Conservation (phyloP, 2,329 filamentous ascomycete genomes). For the Biscogniauxia sp. region DNA sequence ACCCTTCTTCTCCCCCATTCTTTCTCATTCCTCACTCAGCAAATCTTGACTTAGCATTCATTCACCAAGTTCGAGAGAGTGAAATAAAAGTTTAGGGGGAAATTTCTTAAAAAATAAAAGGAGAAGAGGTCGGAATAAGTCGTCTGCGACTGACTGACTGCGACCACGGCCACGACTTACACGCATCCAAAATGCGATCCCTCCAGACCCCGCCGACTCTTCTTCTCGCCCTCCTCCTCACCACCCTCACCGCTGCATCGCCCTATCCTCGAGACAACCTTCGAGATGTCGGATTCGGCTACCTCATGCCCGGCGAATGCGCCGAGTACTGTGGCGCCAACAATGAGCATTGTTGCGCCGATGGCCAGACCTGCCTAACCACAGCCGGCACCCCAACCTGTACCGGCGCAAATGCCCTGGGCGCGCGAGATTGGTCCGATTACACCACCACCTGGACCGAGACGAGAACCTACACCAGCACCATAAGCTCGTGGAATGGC, state of each 20-base stretch:
- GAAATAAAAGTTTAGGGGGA: constrained; percentile 8
- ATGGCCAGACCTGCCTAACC: constrained; percentile 51
- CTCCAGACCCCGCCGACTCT: constrained; percentile 27
- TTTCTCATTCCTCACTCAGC: constrained; percentile 7
- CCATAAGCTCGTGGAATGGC: constrained; percentile 49
- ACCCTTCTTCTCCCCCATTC: not conserved
- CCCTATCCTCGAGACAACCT: constrained; percentile 52
- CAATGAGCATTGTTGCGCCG: constrained; percentile 54
- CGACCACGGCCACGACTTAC: constrained; percentile 9
- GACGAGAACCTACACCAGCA: constrained; percentile 60
- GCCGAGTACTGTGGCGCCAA: constrained; percentile 52
- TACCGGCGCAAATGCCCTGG: constrained; percentile 31
- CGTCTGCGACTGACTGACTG: constrained; percentile 6
- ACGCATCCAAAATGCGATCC: constrained; percentile 35
- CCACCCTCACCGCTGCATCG: constrained; percentile 38
- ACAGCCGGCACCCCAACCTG: constrained; percentile 50
- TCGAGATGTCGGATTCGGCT: constrained; percentile 48
- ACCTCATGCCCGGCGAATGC: constrained; percentile 50
- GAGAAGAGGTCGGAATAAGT: not conserved
- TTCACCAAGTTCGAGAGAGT: constrained; percentile 5
- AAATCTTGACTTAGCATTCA: constrained; percentile 6
- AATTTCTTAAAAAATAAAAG: not conserved
- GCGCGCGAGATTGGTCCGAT: constrained; percentile 29
- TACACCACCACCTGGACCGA: constrained; percentile 61
- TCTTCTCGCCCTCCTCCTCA: constrained; percentile 39